Conservation (phyloP, 805 yeast genomes). For the Suhomyces vadensis region DNA sequence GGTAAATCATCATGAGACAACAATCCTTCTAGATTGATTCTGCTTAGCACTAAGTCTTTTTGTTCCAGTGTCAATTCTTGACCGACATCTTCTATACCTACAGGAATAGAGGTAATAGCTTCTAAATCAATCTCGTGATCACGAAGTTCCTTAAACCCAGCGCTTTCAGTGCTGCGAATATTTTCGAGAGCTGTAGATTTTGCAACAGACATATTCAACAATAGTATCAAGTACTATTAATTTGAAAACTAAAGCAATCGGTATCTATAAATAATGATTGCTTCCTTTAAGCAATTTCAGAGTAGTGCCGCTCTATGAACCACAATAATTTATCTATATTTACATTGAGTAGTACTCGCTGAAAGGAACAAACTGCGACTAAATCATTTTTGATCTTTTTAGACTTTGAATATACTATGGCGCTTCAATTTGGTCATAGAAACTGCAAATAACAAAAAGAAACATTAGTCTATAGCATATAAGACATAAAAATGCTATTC, state of each 20-base stretch:
- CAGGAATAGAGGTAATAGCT: conserved; percentile 25
- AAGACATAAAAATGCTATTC: too few species aligned
- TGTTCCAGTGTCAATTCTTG: conserved; percentile 24
- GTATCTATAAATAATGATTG: neutral
- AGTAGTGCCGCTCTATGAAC: neutral
- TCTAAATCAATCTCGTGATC: conserved; percentile 15
- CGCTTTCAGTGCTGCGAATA: conserved; percentile 1
- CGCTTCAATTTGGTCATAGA: neutral
- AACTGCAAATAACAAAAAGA: too few species aligned
- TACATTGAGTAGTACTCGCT: neutral
- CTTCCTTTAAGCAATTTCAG: neutral
- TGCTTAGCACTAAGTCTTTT: conserved; percentile 28
- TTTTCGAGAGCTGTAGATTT: neutral
- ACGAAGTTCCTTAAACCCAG: conserved; percentile 4
- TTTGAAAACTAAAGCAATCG: neutral
- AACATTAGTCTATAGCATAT: too few species aligned
- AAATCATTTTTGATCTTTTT: too few species aligned
- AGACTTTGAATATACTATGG: too few species aligned
- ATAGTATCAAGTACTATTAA: neutral
- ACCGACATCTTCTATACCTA: conserved; percentile 27
- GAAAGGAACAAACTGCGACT: neutral
- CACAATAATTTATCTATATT: too few species aligned
- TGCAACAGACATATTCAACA: neutral
- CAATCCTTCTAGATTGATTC: conserved; percentile 28
- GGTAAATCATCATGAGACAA: conserved; percentile 34